Base-by-base conservation (phyloP, 306 rosid genomes). In the Hippophae rhamnoides region DNA sequence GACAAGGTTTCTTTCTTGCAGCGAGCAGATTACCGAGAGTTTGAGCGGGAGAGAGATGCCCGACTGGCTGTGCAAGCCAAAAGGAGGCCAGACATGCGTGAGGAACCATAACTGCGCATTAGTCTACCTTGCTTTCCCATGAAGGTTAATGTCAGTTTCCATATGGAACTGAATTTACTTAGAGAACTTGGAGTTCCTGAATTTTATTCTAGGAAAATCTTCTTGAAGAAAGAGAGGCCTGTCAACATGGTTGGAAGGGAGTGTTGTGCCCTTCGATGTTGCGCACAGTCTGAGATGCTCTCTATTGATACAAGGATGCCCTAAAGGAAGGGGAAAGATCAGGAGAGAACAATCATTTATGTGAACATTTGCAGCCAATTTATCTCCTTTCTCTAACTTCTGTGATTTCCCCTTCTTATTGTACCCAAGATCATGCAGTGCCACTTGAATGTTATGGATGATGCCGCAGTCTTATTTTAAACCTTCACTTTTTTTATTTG, bases 1-100 rank as follows among this genome's bases (percentile, higher is more conserved):
- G 97, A 88, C 0, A 86, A 62, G 75, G 95, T 88, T 58, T 84
- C 89, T 18, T 93, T 93, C 76, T 77, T 93, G 83, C 90, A 88
- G 74, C 92, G 97, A 74, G 41, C 99, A 53, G 99, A 93, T 67
- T 93, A 80, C 69, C 84, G 99, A 42, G 99, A 93, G 71, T 93
- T 84, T 41, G 99, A 93, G 73, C 86, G 97, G 41, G 97, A 93
- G 79, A 86, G 99, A 74, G 97, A 93, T 84, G 97, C 84, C 27
- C 82, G 95, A 11, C 62, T 93, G 61, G 89, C 95, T 41, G 54
- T 74, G 79, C 99, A 93, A 46, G 49, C 97, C 25, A 81, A 84
- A 77, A 80, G 93, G 65, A 79, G 80, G 76, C 77, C 95, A 1
- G 97, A 92, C 68, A 83, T 83, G 96, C 78, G 82, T 41, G 96